Evolutionary conservation across 495 filamentous ascomycete genomes (phyloP).

Genomic region (Podospora pseudocomata): DNA sequence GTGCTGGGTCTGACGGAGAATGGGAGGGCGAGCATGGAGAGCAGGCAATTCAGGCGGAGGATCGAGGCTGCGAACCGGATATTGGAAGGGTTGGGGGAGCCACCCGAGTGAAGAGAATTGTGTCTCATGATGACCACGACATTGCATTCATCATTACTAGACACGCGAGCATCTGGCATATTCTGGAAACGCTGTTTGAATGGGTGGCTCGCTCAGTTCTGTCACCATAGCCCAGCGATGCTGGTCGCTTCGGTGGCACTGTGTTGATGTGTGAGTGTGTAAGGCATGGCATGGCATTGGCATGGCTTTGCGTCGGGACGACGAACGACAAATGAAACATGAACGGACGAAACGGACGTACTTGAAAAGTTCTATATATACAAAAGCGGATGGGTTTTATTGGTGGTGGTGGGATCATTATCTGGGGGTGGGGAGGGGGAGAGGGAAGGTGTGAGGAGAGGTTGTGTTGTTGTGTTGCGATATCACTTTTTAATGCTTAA

Average conservation of each 20-base stretch:
- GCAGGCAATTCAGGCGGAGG: slow-evolving; percentile 59
- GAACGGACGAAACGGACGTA: neutral
- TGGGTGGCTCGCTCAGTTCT: neutral
- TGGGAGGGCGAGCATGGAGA: slow-evolving; percentile 56
- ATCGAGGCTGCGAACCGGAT: slow-evolving; percentile 69
- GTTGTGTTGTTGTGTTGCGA: neutral
- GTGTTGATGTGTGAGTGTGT: neutral
- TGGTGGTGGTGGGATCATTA: no score
- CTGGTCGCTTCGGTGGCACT: neutral
- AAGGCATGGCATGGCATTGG: neutral
- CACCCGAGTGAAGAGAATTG: neutral
- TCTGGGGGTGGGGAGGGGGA: neutral
- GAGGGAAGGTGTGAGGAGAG: neutral
- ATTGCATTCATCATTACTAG: neutral
- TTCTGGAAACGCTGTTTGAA: neutral
- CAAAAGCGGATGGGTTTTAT: neutral
- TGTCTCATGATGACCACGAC: neutral
- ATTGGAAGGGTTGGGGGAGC: slow-evolving; percentile 57
- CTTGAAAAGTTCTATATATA: neutral
- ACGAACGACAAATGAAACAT: neutral
- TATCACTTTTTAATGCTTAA: neutral
- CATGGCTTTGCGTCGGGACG: no score
- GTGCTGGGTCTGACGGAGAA: slow-evolving; percentile 64
- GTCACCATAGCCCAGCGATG: neutral
- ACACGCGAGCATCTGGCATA: neutral